Base-by-base conservation (phyloP, 345 rosid genomes). In the Heritiera fomes region DNA sequence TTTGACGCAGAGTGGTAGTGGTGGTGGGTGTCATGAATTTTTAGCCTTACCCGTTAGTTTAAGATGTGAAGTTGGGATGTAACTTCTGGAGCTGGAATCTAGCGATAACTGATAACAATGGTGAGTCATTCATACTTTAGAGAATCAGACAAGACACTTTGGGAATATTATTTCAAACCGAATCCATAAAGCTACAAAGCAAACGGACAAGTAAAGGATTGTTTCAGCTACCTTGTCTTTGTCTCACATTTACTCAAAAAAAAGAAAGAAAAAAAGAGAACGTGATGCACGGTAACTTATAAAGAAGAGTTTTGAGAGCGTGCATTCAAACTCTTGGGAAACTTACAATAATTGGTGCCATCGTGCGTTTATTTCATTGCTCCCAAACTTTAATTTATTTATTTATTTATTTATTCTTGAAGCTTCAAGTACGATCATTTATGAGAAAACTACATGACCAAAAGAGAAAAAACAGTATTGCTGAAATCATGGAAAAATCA, bases 231-330 rank as follows among this genome's bases (percentile, higher is more conserved):
- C 38, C 4, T 15, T 34, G 20, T 38, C 20, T 64, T 34, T 64
- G n/a, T 64, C 20, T 11, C 30, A 1, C 28, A 11, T 61, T 61
- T 30, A 6, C 2, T 0, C 17, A 2, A 3, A 61, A 9, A 60
- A 23, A 6, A 23, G 3, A 23, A 15, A 52, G 10, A 59, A 23
- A 23, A 23, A 34, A 34, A 34, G 38, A 5, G 1, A 63, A 63
- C 43, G 68, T 63, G 45, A 34, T 63, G 68, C 68, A 63, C 68
- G 68, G 68, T 63, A 34, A 63, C 68, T 13, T 32, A 63, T 63
- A 63, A 32, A 60, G 0, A 61, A 10, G 18, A 18, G 65, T 10
- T 61, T 12, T 8, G 38, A 2, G 41, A 0, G 34, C 0, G 8
- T 6, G 12, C 13, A 59, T 2, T 23, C 38, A 60, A 20, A 23